Evolutionary conservation across 441 rosid genomes (phyloP), one percentile per base, ranked within the genome.

Genomic region (Melastoma candidum): DNA sequence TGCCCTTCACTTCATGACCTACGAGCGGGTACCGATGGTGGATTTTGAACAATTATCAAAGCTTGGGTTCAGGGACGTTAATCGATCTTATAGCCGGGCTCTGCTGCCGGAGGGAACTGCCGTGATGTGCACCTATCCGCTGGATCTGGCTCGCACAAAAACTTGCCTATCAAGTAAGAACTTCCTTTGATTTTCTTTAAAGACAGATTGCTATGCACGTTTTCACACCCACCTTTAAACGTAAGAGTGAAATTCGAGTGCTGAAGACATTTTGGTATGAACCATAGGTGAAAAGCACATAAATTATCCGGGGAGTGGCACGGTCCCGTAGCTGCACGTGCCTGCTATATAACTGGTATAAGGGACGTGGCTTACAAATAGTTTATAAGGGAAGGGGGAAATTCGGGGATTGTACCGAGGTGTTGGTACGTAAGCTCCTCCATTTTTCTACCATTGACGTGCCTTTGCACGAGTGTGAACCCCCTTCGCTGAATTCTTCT

Each of bases 1-100:
- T 0, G 98, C 98, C 48, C 71, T 92, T 55, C 97, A 88, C 78
- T 85, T 83, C 73, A 92, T 92, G 98, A 74, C 92, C n/a, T 92
- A 92, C 12, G 97, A 92, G 78, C 81, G 77, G 77, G 22, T 92
- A 88, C 66, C 97, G 95, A 24, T 72, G 73, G 68, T 92, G 92
- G 90, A 85, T 85, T 60, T 67, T 88, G 76, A 70, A 82, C 60
- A 84, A 85, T 49, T 77, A 72, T 58, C 63, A 79, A 11, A 70
- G 77, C 14, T 52, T 88, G 17, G 98, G 97, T 57, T 77, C 95
- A 51, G 95, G 98, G 36, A 93, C 97, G 45, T 57, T 88, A 55
- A 60, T 88, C 63, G 98, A 92, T 85, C 87, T 92, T 44, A 66
- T 92, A 64, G 98, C 98, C 68, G 98, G 98, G 22, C 59, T 79